Evolutionary conservation across 345 rosid genomes (phyloP), one percentile per base, ranked within the genome.

Genomic region (Gossypium stocksii): DNA sequence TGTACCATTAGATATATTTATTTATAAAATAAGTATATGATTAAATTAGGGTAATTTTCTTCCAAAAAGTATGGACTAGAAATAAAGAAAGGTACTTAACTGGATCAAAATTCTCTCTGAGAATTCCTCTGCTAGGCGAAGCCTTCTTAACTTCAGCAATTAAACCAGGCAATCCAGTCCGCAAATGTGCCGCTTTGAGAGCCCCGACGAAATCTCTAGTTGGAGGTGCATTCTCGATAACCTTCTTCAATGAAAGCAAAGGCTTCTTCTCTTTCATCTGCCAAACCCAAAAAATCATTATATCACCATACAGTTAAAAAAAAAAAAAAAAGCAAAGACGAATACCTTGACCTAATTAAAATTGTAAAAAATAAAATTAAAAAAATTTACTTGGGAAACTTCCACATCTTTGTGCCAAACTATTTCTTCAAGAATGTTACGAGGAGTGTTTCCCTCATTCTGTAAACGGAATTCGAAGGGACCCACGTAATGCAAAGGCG

Each of bases 71-170:
- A 60, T 27, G 60, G 13, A 61, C 44, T 41, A 19, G 13, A 17
- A 45, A 2, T 34, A 34, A 34, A 52, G 66, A 71, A 23, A 25
- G 9, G 57, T 29, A 3, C 17, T 83, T 82, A 78, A 93, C 99
- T 0, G 97, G 98, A 77, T 93, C 87, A 85, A 93, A 93, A 82
- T 93, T 83, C 84, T 91, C 97, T 82, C 99, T 85, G 4, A 95
- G 81, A 64, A 95, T 76, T 70, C 99, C 98, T 80, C 90, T 87
- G 72, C 94, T 95, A 8, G 98, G 99, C 77, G 99, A 95, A 77
- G 97, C 99, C 84, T 93, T 93, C 86, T 95, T 95, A 27, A 95
- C 97, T 81, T 95, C 99, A 75, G 99, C 99, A 77, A 93, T 95
- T 84, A 95, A 82, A 76, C 89, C 94, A 9, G 99, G 98, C 6